These are phyloP conservation scores for Lodderomyces margitis DNA, from an alignment of 1,139 yeast species.

Conservation along the genomic window DNA sequence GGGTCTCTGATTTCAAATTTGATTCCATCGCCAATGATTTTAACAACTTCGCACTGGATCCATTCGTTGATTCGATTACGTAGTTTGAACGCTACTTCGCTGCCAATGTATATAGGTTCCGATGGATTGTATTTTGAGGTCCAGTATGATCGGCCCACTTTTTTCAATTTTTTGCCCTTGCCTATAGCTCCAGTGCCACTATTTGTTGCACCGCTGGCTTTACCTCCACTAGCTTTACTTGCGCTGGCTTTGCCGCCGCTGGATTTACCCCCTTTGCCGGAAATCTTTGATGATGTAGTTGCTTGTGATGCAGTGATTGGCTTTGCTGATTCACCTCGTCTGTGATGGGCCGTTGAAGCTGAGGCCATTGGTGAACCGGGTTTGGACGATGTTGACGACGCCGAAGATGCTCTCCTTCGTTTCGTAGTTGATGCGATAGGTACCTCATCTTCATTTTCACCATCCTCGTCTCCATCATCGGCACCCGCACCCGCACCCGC, in stretches of 20 bases:
- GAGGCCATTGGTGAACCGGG: neutral
- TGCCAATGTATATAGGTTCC: constrained; percentile 62
- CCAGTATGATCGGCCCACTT: constrained; percentile 41
- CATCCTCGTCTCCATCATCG: neutral
- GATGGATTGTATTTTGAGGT: constrained; percentile 54
- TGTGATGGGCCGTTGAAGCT: neutral
- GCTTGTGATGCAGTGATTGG: no score
- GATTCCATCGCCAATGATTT: constrained; percentile 71
- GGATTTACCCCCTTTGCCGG: no score
- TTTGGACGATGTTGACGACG: neutral
- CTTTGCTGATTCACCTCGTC: neutral
- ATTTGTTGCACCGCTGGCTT: constrained; percentile 7
- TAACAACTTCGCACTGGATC: constrained; percentile 92
- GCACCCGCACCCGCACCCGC: neutral
- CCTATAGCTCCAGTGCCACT: constrained; percentile 1
- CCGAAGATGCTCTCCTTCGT: neutral
- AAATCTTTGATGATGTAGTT: no score
- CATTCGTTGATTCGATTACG: constrained; percentile 76
- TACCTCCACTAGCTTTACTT: constrained; percentile 3
- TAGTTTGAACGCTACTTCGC: constrained; percentile 87
- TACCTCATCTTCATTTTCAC: neutral
- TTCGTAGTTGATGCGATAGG: neutral
- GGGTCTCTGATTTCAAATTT: constrained; percentile 91
- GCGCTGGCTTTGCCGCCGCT: constrained; percentile 2
- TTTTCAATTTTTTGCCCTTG: constrained; percentile 19